Conservation (phyloP, 2,329 filamentous ascomycete species). For the Macroventuria anomochaeta region DNA sequence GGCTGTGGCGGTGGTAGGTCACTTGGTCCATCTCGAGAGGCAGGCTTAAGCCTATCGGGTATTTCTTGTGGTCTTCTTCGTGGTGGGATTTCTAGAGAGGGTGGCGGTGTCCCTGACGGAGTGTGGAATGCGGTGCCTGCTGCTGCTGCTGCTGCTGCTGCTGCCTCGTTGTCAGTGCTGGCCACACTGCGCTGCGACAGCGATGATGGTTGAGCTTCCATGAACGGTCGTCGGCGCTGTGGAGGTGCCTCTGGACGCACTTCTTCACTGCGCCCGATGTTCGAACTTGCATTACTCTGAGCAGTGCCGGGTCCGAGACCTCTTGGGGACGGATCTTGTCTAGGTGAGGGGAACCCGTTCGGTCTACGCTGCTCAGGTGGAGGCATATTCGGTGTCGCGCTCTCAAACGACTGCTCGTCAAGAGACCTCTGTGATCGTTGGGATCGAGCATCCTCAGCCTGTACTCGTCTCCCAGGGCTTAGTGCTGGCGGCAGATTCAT, state of each 20-base stretch:
- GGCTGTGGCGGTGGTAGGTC: conserved; percentile 22
- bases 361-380: conserved; percentile 37
- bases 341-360: conserved; percentile 37
- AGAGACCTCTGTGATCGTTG: conserved; percentile 39
- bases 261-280: conserved; percentile 40
- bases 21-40: conserved; percentile 18
- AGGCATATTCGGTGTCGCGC: conserved; percentile 24
- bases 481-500: conserved; percentile 29
- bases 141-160: conserved; percentile 24
- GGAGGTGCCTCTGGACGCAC: conserved; percentile 51
- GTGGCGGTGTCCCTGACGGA: conserved; percentile 32
- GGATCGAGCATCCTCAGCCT: conserved; percentile 41
- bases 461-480: conserved; percentile 36
- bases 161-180: conserved; percentile 31
- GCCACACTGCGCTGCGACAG: conserved; percentile 35
- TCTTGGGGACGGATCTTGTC: conserved; percentile 43
- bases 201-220: conserved; percentile 58
- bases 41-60: conserved; percentile 37
- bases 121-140: conserved; percentile 32
- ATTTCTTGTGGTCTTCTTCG: conserved; percentile 36
- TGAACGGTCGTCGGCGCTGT: conserved; percentile 70
- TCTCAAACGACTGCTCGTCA: conserved; percentile 37
- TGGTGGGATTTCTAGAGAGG: conserved; percentile 33
- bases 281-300: conserved; percentile 46
- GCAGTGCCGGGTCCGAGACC: conserved; percentile 44